These are phyloP conservation scores for Solanum medicagineum DNA, from an alignment of 257 asterid species.

Conservation along the genomic window DNA sequence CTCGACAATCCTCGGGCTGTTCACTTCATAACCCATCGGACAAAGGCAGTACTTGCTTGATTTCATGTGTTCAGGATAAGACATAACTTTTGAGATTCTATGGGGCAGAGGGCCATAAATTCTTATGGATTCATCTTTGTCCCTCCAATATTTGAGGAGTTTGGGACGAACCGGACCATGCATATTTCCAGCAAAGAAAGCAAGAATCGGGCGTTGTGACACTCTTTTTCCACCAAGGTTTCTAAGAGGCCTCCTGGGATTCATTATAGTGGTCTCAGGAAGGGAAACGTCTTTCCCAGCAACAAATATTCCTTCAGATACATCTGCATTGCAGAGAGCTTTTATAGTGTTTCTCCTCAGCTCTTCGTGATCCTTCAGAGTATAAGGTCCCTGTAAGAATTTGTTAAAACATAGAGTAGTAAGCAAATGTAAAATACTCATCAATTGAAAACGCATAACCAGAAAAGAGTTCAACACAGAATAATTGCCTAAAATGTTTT, in stretches of 20 bases:
- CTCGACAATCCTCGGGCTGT: constrained; percentile 90
- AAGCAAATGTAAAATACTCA: not conserved
- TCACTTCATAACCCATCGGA: constrained; percentile 90
- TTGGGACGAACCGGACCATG: constrained; percentile 79
- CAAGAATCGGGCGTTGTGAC: constrained; percentile 75
- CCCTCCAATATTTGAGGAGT: constrained; percentile 60
- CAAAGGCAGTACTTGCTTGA: constrained; percentile 90
- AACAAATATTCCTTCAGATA: constrained; percentile 55
- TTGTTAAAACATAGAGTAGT: not conserved
- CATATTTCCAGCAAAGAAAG: constrained; percentile 75
- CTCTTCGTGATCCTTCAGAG: constrained; percentile 52
- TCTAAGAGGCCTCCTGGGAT: constrained; percentile 60
- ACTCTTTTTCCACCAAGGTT: constrained; percentile 72
- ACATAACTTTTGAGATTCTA: constrained; percentile 35
- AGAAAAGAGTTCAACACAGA: not conserved
- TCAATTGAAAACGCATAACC: not conserved
- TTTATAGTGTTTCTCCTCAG: constrained; percentile 56
- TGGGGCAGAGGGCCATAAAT: constrained; percentile 64
- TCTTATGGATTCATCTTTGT: constrained; percentile 63
- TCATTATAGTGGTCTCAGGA: constrained; percentile 66
- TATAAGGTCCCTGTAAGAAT: constrained; percentile 62
- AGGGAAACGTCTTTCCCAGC: constrained; percentile 63
- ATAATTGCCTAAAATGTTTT: not conserved
- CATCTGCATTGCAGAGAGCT: constrained; percentile 83
- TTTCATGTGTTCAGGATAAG: constrained; percentile 76